Percentiles rank a stretch among this genome's conserved stretches.
These are phyloP conservation scores for Athelia sp. DNA, from an alignment of 1,284 basidiomycete species.

Conservation along the genomic window DNA sequence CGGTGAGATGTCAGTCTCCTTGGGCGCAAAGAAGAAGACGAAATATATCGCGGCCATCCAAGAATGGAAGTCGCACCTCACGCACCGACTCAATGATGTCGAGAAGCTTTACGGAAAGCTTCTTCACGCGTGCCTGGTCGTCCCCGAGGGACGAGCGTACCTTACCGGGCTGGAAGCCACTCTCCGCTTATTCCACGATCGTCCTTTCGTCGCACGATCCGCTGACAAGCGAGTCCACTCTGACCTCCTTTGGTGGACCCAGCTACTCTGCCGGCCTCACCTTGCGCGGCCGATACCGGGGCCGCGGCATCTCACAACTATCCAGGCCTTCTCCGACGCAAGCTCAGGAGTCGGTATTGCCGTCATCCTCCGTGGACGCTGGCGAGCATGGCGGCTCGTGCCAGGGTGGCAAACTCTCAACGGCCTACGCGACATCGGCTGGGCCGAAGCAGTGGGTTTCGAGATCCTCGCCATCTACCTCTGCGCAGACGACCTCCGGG, in stretches of 20 bases:
- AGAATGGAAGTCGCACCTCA: slow-evolving; percentile 9
- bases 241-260: slow-evolving; percentile 36
- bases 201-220: slow-evolving; percentile 22
- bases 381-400: slow-evolving; percentile 9
- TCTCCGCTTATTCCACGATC: slow-evolving; percentile 11
- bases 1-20: not conserved
- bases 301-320: slow-evolving; percentile 12
- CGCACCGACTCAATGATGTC: slow-evolving; percentile 20
- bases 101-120: slow-evolving; percentile 30
- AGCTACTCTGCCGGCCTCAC: slow-evolving; percentile 7
- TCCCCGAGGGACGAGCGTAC: slow-evolving; percentile 24
- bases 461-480: slow-evolving; percentile 25
- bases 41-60: slow-evolving; percentile 11
- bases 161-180: slow-evolving; percentile 26
- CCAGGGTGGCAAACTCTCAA: slow-evolving; percentile 5
- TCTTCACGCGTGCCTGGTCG: slow-evolving; percentile 20
- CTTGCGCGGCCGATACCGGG: slow-evolving; percentile 23
- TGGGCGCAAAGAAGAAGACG: slow-evolving; percentile 5
- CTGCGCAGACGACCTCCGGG: not conserved
- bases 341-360: slow-evolving; percentile 10
- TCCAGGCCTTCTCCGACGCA: slow-evolving; percentile 11
- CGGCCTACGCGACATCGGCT: slow-evolving; percentile 18
- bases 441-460: slow-evolving; percentile 33
- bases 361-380: slow-evolving; percentile 4
- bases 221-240: slow-evolving; percentile 11